Base-by-base conservation (phyloP, 2,329 filamentous ascomycete genomes). In the Pseudodiploospora longispora region DNA sequence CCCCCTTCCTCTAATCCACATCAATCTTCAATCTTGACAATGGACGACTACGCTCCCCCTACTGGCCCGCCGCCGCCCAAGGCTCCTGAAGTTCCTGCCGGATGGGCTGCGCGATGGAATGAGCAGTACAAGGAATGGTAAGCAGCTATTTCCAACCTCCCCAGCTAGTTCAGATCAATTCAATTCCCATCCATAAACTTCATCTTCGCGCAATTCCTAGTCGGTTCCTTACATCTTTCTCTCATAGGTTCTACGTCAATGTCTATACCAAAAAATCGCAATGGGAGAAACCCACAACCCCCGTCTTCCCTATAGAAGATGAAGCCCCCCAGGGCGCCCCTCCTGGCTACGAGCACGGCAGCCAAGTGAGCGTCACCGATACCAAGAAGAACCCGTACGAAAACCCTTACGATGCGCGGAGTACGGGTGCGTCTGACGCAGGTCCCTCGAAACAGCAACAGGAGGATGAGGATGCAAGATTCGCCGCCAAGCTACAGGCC, bases 51-150 rank as follows among this genome's bases (percentile, higher is more conserved):
- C 60, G 62, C 67, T 43, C 65, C 75, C 42, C 76, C 76, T 2
- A 41, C 65, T 27, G 76, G 75, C 27, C 76, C 76, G 38, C 75
- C 76, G 52, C 76, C 76, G 40, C 76, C 75, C 50, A 73, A 68
- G 59, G 74, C 76, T 2, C 88, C 87, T 3, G 83, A 86, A 56
- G 67, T 70, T 6, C 67, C 67, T 43, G 57, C 63, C 30, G 89
- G 89, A 55, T 96, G 87, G 86, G 82, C 86, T 58, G 84, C 83
- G 8, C 78, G 87, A 52, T 95, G 83, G 78, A 93, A 95, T 64
- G 80, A 85, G 0, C 82, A 93, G 59, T 95, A 95, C 70, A 83
- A 83, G 58, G 84, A 93, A 75, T 95, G 87, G 83, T 82, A 59
- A 53, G 68, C 52, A 10, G 10, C n/a, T 19, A 19, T 19, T 19